Base-by-base conservation (phyloP, 805 yeast genomes). In the Kodamaea kakaduensis region DNA sequence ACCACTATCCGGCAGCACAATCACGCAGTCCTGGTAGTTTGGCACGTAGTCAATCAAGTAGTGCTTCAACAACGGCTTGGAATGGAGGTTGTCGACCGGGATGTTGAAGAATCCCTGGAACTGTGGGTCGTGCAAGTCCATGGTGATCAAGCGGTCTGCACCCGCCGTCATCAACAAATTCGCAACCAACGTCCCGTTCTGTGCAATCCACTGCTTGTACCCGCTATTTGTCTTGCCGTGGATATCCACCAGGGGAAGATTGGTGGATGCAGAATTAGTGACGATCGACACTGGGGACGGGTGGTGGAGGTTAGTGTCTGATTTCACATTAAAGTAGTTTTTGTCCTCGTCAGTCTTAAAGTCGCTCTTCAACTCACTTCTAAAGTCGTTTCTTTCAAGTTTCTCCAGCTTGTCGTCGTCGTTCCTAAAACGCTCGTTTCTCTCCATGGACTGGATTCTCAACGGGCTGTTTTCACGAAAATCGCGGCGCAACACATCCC, bases 1-100 rank as follows among this genome's bases (percentile, higher is more conserved):
- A 53, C 99, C 99, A 15, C 97, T 93, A 61, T 93, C 99, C 0
- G 99, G 99, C 1, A 96, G 87, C 21, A 93, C 97, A 48, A 93
- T 78, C 6, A 93, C 95, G 26, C 90, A 84, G 25, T 88, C 82
- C 46, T 76, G 76, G 54, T 79, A 86, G 43, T 84, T 61, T n/a
- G 94, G 90, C 37, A 93, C 79, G 43, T 71, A 69, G 40, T 81
- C 79, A 15, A 77, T 69, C 41, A 93, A 88, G 60, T 88, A 93
- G 46, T 85, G 84, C 56, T 85, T 89, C 38, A 90, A 66, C 38
- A 93, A 67, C 2, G 97, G 97, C 54, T 84, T 82, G 31, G 93
- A 85, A 57, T 86, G 87, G 45, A 93, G 59, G 56, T 93, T 93
- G 58, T 93, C 99, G 27, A 93, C 97, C 2, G 97, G 96, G 28